Conservation (phyloP, 176 grass and related monocot genomes). For the Aegilops speltoides region DNA sequence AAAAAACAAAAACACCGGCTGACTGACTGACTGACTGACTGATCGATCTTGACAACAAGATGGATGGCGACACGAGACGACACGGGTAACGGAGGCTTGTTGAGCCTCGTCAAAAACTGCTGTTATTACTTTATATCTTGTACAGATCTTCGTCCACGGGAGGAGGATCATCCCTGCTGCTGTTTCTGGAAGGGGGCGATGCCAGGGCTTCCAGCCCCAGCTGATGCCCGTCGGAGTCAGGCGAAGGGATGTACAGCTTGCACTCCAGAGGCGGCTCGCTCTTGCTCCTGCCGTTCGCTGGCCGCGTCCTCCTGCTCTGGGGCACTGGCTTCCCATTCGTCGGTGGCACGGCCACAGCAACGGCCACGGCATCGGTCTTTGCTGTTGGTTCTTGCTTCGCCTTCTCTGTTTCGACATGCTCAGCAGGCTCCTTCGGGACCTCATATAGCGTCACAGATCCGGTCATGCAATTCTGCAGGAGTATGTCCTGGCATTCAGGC, state of each 20-base stretch:
- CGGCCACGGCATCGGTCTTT: background rate
- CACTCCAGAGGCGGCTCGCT: constrained; percentile 80
- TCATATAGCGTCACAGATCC: constrained; percentile 71
- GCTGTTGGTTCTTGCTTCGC: constrained; percentile 37
- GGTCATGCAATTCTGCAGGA: constrained; percentile 45
- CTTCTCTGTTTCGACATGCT: constrained; percentile 44
- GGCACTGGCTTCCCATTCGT: constrained; percentile 50
- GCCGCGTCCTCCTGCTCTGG: constrained; percentile 64
- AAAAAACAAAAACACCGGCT: constrained; percentile 9
- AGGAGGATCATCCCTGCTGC: constrained; percentile 41
- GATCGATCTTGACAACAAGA: constrained; percentile 35
- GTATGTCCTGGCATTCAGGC: constrained; percentile 69
- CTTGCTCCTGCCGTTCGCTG: constrained; percentile 77
- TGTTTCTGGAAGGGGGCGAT: constrained; percentile 31
- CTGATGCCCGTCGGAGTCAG: constrained; percentile 57
- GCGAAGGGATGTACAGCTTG: constrained; percentile 79
- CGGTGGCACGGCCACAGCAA: background rate
- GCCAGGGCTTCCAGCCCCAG: constrained; percentile 30
- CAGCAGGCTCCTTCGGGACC: constrained; percentile 60
- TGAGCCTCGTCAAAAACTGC: constrained; percentile 22
- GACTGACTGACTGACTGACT: background rate
- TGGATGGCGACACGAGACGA: constrained; percentile 21
- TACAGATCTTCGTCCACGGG: constrained; percentile 57
- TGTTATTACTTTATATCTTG: constrained; percentile 48
- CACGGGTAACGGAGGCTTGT: background rate